Evolutionary conservation across 495 filamentous ascomycete species (phyloP).

Genomic region (Xylaria castorea): DNA sequence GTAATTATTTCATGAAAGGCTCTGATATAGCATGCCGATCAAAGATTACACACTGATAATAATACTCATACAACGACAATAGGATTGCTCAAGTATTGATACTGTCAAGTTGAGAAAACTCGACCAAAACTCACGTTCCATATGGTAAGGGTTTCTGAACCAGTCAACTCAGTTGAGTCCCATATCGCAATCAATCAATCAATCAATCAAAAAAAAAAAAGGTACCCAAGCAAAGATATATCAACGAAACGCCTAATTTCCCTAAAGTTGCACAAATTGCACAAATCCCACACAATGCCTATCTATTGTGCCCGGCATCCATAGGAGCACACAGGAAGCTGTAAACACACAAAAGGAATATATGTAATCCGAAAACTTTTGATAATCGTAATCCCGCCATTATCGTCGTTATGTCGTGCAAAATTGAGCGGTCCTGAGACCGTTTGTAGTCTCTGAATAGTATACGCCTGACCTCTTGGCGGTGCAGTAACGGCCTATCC

Average conservation of each 20-base stretch:
- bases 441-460: not conserved
- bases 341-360: not conserved
- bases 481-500: not conserved
- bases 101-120: not conserved
- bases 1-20: not conserved
- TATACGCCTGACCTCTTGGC: not conserved
- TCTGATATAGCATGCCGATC: not conserved
- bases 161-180: not conserved
- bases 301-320: too few relatives aligned
- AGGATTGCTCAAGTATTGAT: not conserved
- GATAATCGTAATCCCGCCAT: not conserved
- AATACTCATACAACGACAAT: not conserved
- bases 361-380: not conserved
- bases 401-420: slow-evolving; percentile 18
- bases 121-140: not conserved
- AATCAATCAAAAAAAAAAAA: not conserved
- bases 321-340: not conserved
- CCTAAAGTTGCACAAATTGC: not conserved
- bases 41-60: not conserved
- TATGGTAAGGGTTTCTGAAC: not conserved
- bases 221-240: not conserved
- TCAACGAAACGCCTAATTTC: not conserved
- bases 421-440: not conserved
- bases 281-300: not conserved
- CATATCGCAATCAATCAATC: not conserved